phyloP scores from a whole-genome alignment of 2,329 filamentous ascomycete species.

The Acrodontium crateriforme region DNA sequence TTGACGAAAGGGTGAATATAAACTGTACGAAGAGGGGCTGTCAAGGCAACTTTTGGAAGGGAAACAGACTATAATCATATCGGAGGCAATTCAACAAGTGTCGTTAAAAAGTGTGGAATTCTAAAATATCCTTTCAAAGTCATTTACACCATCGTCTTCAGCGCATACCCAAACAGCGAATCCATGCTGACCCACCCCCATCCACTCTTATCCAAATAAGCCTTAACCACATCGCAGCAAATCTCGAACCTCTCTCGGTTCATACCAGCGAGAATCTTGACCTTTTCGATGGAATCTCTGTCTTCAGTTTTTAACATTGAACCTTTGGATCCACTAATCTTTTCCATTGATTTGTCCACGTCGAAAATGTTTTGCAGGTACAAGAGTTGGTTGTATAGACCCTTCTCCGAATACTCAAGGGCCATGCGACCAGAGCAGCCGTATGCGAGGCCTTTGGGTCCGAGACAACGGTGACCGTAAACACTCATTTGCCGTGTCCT shows the following conservation, averaged over 20 bases:
- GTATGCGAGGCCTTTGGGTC: slow-evolving; percentile 68
- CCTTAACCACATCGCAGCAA: slow-evolving; percentile 60
- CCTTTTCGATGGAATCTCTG: slow-evolving; percentile 38
- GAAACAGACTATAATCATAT: too few species aligned
- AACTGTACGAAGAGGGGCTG: too few species aligned
- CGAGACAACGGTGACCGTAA: slow-evolving; percentile 79
- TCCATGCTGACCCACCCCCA: slow-evolving; percentile 35
- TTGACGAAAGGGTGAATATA: too few species aligned
- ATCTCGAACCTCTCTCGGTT: slow-evolving; percentile 70
- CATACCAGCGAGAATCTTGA: slow-evolving; percentile 57
- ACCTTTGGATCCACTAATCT: slow-evolving; percentile 18
- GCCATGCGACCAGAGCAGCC: slow-evolving; percentile 80
- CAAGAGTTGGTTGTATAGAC: slow-evolving; percentile 85
- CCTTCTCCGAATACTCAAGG: slow-evolving; percentile 78
- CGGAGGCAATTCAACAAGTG: too few species aligned
- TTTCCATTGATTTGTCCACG: slow-evolving; percentile 60
- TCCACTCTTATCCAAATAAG: slow-evolving; percentile 23
- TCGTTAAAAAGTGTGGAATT: too few species aligned
- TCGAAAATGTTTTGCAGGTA: slow-evolving; percentile 81
- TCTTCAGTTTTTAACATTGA: slow-evolving; percentile 30
- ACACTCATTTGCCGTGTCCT: slow-evolving; percentile 87
- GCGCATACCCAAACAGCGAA: slow-evolving; percentile 31
- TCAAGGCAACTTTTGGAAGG: too few species aligned
- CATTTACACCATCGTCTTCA: slow-evolving; percentile 12
- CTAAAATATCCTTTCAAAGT: too few species aligned